These are phyloP conservation scores for Paraglomus occultum DNA, from an alignment of 192 early-diverging fungal species.

Conservation along the genomic window DNA sequence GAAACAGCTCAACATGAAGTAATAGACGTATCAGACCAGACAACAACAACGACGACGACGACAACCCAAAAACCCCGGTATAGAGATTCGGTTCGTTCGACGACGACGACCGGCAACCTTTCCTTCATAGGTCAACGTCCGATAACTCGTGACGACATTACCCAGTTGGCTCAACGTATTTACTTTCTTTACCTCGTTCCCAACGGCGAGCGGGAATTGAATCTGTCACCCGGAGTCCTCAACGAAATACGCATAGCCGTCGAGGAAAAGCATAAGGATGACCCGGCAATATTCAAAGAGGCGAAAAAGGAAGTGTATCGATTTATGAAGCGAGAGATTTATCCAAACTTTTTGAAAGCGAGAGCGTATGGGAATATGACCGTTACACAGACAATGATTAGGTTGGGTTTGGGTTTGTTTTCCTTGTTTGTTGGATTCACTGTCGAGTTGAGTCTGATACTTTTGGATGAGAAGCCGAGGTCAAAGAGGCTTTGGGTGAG, in stretches of 20 bases:
- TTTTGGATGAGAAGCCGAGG: conserved; percentile 46
- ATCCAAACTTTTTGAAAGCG: conserved; percentile 54
- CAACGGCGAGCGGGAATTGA: conserved; percentile 49
- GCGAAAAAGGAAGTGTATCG: conserved; percentile 55
- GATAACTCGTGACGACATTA: conserved; percentile 48
- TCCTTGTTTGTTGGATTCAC: conserved; percentile 53
- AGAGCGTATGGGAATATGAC: conserved; percentile 59
- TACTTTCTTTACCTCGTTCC: conserved; percentile 53
- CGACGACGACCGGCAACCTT: conserved; percentile 22
- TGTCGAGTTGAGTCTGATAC: conserved; percentile 50
- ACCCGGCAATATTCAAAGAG: conserved; percentile 53
- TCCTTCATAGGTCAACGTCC: conserved; percentile 24
- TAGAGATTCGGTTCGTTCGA: conserved; percentile 30
- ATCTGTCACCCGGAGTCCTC: conserved; percentile 41
- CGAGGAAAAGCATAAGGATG: conserved; percentile 37
- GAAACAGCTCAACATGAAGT: neutral
- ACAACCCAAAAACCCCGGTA: neutral
- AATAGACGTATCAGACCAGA: neutral
- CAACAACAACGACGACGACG: too few species aligned
- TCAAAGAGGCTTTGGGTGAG: conserved; percentile 53
- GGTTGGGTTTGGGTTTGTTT: conserved; percentile 47
- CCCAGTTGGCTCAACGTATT: conserved; percentile 52
- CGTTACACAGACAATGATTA: conserved; percentile 42
- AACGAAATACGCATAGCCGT: conserved; percentile 33
- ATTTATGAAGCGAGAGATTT: conserved; percentile 50